Evolutionary conservation across 2,329 filamentous ascomycete species (phyloP), one percentile per base, ranked within the genome.

Genomic region (Venturia effusa): DNA sequence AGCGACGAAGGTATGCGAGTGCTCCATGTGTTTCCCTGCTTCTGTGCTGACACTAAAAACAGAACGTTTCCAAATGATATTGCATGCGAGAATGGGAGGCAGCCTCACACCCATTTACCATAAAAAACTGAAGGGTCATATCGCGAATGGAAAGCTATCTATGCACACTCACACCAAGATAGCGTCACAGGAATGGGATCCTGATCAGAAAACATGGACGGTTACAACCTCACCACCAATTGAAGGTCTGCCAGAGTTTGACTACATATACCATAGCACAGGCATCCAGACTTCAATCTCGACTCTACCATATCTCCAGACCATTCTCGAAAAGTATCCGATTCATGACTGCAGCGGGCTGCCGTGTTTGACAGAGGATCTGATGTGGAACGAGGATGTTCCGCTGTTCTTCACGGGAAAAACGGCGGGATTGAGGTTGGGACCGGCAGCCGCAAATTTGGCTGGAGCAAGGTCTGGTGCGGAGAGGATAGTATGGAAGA

Each of bases 181-280:
- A 7, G 69, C 70, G 0, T 77, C 78, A 1, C 81, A 83, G 5
- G 68, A 69, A 1, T 87, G 85, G 71, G 77, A 85, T 59, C 65
- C 76, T 0, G 67, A 67, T 0, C 74, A 72, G 0, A 76, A 80
- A n/a, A 78, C 74, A 7, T 85, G 83, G 83, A 68, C 70, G 0
- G 73, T 88, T 24, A 71, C 76, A 45, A 84, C 84, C 0, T 76
- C 81, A 3, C 84, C 86, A 0, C 74, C 80, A 0, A 77, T 84
- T 17, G 74, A 74, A 0, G 70, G 74, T 3, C 71, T 88, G 1
- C 78, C 79, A 13, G 61, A 68, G 1, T 77, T 86, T 17, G 82
- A 92, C 71, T 88, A 88, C 73, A 84, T 92, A 67, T 88, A 89
- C 74, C 90, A 88, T 69, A 88, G 89, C 17, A 93, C 89, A 0